phyloP scores from a whole-genome alignment of 352 stramenopile species.

The Stramenopiles sp. region DNA sequence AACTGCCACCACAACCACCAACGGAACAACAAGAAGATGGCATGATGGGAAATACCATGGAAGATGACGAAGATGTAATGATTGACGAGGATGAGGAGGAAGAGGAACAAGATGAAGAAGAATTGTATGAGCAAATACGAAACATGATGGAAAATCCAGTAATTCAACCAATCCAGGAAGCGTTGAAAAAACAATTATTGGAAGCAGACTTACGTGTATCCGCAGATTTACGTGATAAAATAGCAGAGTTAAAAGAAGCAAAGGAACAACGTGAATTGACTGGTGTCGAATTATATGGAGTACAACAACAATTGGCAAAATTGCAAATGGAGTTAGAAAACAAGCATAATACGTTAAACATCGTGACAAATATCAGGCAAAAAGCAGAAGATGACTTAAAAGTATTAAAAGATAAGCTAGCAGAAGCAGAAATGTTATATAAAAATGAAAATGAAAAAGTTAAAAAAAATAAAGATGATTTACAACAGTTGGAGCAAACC shows the following conservation, averaged over 20 bases:
- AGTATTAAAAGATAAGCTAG: slow-evolving; percentile 41
- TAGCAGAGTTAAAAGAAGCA: slow-evolving; percentile 39
- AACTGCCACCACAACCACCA: too few species aligned
- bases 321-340: slow-evolving; percentile 64
- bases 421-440: slow-evolving; percentile 37
- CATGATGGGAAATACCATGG: neutral
- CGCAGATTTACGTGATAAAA: slow-evolving; percentile 45
- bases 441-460: slow-evolving; percentile 59
- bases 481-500: slow-evolving; percentile 23
- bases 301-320: slow-evolving; percentile 78
- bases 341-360: slow-evolving; percentile 34
- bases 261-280: slow-evolving; percentile 52
- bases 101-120: slow-evolving; percentile 33
- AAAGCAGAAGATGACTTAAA: slow-evolving; percentile 19
- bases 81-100: slow-evolving; percentile 30
- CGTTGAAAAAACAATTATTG: slow-evolving; percentile 45
- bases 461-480: slow-evolving; percentile 48
- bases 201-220: slow-evolving; percentile 43
- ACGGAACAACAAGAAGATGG: neutral
- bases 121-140: slow-evolving; percentile 48
- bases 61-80: slow-evolving; percentile 26
- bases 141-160: slow-evolving; percentile 45
- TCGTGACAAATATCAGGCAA: slow-evolving; percentile 15
- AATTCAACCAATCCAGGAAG: slow-evolving; percentile 59
- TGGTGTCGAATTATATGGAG: slow-evolving; percentile 69